These are phyloP conservation scores for Bertia moriformis DNA, from an alignment of 2,329 filamentous ascomycete species.

Conservation along the genomic window DNA sequence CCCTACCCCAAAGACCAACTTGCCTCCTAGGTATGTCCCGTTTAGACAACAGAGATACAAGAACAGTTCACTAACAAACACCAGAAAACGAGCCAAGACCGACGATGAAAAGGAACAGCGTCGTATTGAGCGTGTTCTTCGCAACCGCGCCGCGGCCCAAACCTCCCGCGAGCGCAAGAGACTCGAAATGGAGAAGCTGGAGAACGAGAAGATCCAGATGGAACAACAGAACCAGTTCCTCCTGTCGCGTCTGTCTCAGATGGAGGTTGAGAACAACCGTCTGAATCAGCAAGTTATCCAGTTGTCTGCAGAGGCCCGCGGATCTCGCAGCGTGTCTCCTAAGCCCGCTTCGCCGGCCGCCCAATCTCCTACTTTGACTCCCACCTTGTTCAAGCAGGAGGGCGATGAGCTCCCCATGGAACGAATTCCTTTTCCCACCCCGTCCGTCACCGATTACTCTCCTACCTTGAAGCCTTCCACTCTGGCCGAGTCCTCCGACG, in stretches of 20 bases:
- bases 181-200: slow-evolving; percentile 72
- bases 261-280: slow-evolving; percentile 18
- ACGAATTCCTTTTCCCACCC: slow-evolving; percentile 42
- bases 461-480: slow-evolving; percentile 9
- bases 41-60: slow-evolving; percentile 9
- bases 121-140: slow-evolving; percentile 88
- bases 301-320: slow-evolving; percentile 31
- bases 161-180: slow-evolving; percentile 91
- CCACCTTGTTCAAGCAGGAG: slow-evolving; percentile 1
- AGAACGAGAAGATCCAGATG: slow-evolving; percentile 47
- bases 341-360: slow-evolving; percentile 16
- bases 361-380: not conserved
- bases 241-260: slow-evolving; percentile 12
- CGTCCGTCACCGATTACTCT: slow-evolving; percentile 35
- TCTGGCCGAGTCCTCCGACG: slow-evolving; percentile 46
- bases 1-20: slow-evolving; percentile 88
- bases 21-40: slow-evolving; percentile 61
- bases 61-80: slow-evolving; percentile 3
- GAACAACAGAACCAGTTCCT: slow-evolving; percentile 34
- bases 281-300: slow-evolving; percentile 26
- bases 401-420: slow-evolving; percentile 17
- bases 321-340: slow-evolving; percentile 43
- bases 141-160: slow-evolving; percentile 89
- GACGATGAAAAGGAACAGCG: slow-evolving; percentile 98
- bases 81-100: slow-evolving; percentile 89